Conservation (phyloP, 345 rosid genomes). For the Boechera retrofracta region DNA sequence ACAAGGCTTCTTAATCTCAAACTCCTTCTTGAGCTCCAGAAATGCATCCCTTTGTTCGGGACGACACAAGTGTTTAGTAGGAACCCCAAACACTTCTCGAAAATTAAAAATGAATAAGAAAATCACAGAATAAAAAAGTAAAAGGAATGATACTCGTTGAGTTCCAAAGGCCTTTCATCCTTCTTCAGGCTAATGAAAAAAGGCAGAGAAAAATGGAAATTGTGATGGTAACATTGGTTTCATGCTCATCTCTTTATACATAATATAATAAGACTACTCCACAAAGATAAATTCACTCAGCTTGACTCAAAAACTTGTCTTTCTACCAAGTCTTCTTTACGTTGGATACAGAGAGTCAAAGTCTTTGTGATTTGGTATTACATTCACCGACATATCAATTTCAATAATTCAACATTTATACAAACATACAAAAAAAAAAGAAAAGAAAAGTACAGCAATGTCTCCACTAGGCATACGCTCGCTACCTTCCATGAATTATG, state of each 20-base stretch:
- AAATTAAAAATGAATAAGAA: background rate
- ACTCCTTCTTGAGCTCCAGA: constrained; percentile 10
- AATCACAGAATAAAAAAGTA: background rate
- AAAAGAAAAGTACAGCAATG: background rate
- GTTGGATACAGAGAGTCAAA: constrained; percentile 4
- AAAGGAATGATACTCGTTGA: background rate
- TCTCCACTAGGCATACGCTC: constrained; percentile 12
- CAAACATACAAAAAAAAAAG: background rate
- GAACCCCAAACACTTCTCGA: background rate
- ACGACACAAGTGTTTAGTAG: constrained; percentile 4
- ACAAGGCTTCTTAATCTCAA: background rate
- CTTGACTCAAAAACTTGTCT: background rate
- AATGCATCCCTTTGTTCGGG: constrained; percentile 6
- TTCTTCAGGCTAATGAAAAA: background rate
- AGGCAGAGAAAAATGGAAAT: constrained; percentile 1
- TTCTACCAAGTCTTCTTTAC: background rate
- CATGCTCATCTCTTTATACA: background rate
- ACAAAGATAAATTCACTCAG: background rate
- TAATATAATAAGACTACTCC: background rate
- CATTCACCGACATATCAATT: background rate
- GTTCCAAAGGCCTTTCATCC: constrained; percentile 23
- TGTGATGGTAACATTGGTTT: background rate
- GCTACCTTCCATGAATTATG: background rate
- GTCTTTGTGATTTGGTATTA: background rate
- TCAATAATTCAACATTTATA: background rate